Evolutionary conservation across 1,139 yeast genomes (phyloP).

Genomic region (Suhomyces bribrorum): DNA sequence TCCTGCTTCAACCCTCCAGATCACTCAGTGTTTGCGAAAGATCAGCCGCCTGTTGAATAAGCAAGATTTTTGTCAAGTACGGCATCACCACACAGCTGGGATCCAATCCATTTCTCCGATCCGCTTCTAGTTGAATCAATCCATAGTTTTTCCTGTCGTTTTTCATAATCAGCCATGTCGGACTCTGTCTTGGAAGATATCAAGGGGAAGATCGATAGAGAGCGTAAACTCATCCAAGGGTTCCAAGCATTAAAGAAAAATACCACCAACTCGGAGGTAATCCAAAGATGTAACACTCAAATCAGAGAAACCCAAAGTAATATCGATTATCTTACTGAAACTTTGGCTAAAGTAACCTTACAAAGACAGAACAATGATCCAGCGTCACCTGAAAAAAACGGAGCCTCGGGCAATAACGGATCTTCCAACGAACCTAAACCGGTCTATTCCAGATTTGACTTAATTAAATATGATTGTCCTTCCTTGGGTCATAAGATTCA

Average conservation of each 20-base stretch:
- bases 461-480: conserved; percentile 90
- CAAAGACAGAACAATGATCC: conserved; percentile 20
- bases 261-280: conserved; percentile 77
- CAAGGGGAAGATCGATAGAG: conserved; percentile 80
- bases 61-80: no score
- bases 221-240: conserved; percentile 83
- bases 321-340: conserved; percentile 81
- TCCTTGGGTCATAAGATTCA: conserved; percentile 94
- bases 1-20: background rate
- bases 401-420: conserved; percentile 3
- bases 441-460: conserved; percentile 67
- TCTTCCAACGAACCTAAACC: conserved; percentile 29
- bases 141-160: background rate
- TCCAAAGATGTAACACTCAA: conserved; percentile 87
- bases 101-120: background rate
- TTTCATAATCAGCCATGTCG: conserved; percentile 13
- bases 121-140: background rate
- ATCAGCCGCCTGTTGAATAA: no score
- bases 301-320: conserved; percentile 90
- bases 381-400: conserved; percentile 9
- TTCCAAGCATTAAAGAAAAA: conserved; percentile 77
- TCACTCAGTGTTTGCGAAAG: background rate
- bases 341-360: conserved; percentile 62
- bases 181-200: conserved; percentile 59
- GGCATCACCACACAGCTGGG: background rate